Conservation (phyloP, 139 green algal genomes). For the Pedinophyceae sp. region DNA sequence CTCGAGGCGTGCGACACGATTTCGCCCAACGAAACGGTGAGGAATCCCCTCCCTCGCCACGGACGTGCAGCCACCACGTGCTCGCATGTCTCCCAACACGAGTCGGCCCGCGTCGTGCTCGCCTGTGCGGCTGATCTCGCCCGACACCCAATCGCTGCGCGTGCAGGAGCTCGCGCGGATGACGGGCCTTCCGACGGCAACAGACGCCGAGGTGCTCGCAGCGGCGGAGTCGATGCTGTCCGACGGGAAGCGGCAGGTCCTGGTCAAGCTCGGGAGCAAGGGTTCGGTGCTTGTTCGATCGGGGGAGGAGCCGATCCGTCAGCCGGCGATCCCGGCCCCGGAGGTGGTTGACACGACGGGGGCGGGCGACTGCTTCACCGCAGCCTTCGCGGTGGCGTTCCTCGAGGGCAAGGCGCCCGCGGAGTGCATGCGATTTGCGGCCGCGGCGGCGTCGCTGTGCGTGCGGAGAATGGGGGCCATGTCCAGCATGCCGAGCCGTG, state of each 20-base stretch:
- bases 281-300: slow-evolving; percentile 50
- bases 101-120: neutral
- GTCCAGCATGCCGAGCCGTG: slow-evolving; percentile 30
- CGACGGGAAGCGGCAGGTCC: slow-evolving; percentile 36
- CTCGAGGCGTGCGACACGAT: slow-evolving; percentile 36
- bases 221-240: neutral
- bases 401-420: slow-evolving; percentile 41
- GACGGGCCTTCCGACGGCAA: slow-evolving; percentile 34
- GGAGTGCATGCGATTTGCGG: slow-evolving; percentile 55
- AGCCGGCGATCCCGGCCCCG: slow-evolving; percentile 14
- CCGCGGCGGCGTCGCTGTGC: slow-evolving; percentile 34
- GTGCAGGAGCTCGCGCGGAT: neutral
- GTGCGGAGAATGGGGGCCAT: slow-evolving; percentile 37
- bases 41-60: too few species aligned
- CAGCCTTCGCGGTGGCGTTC: slow-evolving; percentile 54
- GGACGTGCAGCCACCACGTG: too few species aligned
- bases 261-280: slow-evolving; percentile 70
- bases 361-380: slow-evolving; percentile 87
- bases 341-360: slow-evolving; percentile 73
- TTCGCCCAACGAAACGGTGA: slow-evolving; percentile 84
- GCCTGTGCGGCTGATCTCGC: neutral
- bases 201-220: slow-evolving; percentile 18
- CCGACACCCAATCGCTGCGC: neutral
- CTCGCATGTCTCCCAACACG: slow-evolving; percentile 40
- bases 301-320: slow-evolving; percentile 15